These are phyloP conservation scores for Pythium scleroteichum DNA, from an alignment of 352 stramenopile genomes.

Conservation along the genomic window DNA sequence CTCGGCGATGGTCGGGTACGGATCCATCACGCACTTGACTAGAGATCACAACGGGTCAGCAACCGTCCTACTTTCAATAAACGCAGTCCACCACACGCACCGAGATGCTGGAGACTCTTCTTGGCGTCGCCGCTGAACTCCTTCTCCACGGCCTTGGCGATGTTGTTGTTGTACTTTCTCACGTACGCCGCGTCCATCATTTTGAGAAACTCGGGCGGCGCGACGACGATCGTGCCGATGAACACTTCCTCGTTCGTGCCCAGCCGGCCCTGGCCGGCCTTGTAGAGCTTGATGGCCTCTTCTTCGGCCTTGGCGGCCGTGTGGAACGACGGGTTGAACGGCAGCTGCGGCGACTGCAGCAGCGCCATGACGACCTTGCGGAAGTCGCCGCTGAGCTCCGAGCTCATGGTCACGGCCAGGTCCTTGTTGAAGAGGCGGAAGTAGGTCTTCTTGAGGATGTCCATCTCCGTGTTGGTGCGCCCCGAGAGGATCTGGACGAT, in stretches of 20 bases:
- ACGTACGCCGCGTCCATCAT: slow-evolving; percentile 76
- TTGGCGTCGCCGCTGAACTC: slow-evolving; percentile 83
- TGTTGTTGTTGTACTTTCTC: slow-evolving; percentile 80
- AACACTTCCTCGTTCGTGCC: slow-evolving; percentile 80
- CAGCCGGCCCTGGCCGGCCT: slow-evolving; percentile 67
- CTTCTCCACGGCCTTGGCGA: slow-evolving; percentile 75
- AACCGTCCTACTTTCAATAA: background rate
- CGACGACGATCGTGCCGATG: slow-evolving; percentile 57
- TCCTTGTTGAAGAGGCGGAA: slow-evolving; percentile 71
- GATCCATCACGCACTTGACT: slow-evolving; percentile 47
- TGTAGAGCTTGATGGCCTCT: slow-evolving; percentile 69
- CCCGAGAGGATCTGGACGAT: slow-evolving; percentile 68
- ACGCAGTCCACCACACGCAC: background rate
- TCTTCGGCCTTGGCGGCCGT: slow-evolving; percentile 65
- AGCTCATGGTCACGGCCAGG: slow-evolving; percentile 59
- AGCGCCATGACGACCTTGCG: slow-evolving; percentile 74
- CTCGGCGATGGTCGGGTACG: slow-evolving; percentile 61
- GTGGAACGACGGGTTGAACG: slow-evolving; percentile 67
- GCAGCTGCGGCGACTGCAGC: slow-evolving; percentile 45
- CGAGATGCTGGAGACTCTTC: slow-evolving; percentile 62
- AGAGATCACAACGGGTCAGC: slow-evolving; percentile 24
- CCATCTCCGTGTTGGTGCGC: slow-evolving; percentile 79
- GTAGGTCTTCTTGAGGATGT: slow-evolving; percentile 79
- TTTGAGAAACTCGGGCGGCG: slow-evolving; percentile 57
- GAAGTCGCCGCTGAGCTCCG: slow-evolving; percentile 75